Base-by-base conservation (phyloP, 441 rosid species). In the Croton setiger region DNA sequence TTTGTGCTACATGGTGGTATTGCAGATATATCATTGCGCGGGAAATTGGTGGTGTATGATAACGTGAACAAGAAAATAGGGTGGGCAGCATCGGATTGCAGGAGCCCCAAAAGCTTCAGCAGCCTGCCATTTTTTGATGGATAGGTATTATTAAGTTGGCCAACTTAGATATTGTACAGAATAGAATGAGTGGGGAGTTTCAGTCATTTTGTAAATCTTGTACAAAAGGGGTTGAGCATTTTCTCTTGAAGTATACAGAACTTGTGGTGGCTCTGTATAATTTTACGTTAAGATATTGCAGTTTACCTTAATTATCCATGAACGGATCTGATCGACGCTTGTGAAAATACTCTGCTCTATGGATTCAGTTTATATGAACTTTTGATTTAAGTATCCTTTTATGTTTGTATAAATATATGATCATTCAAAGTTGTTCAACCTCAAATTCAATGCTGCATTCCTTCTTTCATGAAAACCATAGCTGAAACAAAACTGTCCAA, bases 21-120 rank as follows among this genome's bases (percentile, higher is more conserved):
- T 64, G 66, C 86, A 92, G 98, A 89, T 73, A 71, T 94, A 67
- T 91, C 97, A 1, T 53, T 91, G 81, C 86, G 90, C 9, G 97
- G 92, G 51, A 81, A 81, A 71, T 60, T 91, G 82, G 83, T 91
- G 47, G 86, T 88, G 7, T 94, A 85, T 72, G 96, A 94, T 79
- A 94, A 91, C 31, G 86, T 77, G 47, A 83, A 91, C 27, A 79
- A 76, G 68, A 90, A 77, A 78, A 87, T 91, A 8, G 97, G 98
- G 31, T 94, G 97, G 97, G 62, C 44, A 49, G 62, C 67, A 20
- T 88, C 98, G 15, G 86, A 86, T 70, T 91, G 98, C 51, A 69
- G 68, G 13, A 75, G 76, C 73, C 87, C 96, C 15, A 75, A 37
- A 47, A 79, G 72, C 45, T 70, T 49, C 57, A 53, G 72, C 66